Evolutionary conservation across 768 basidiomycete genomes (phyloP).

Genomic region (Naganishia antarctica): DNA sequence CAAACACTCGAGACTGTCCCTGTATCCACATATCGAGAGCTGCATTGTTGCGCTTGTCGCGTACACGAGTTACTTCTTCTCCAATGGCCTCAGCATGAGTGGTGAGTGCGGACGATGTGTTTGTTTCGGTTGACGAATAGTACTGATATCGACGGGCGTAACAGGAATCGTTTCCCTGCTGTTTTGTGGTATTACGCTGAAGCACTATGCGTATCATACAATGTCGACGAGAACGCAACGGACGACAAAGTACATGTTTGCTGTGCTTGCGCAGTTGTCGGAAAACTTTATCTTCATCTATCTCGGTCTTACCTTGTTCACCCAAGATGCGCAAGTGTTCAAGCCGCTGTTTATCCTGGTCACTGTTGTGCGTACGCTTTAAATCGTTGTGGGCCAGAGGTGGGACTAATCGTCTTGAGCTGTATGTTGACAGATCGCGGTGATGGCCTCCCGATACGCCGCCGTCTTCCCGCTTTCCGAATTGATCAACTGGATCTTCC

Average conservation of each 20-base stretch:
- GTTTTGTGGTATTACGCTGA: constrained; percentile 97
- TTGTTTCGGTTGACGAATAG: constrained; percentile 32
- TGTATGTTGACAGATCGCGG: constrained; percentile 71
- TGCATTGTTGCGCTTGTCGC: constrained; percentile 90
- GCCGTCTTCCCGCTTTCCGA: constrained; percentile 95
- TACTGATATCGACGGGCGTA: background rate
- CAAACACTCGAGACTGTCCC: constrained; percentile 82
- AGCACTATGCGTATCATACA: constrained; percentile 99
- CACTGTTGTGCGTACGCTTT: constrained; percentile 66
- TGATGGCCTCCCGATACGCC: constrained; percentile 88
- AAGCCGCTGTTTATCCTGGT: constrained; percentile 93
- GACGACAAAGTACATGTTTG: constrained; percentile 91
- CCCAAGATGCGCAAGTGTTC: constrained; percentile 78
- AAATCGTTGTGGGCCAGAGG: too few species aligned
- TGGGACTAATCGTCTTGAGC: too few species aligned
- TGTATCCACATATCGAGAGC: constrained; percentile 84
- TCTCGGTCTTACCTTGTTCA: constrained; percentile 94
- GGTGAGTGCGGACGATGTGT: constrained; percentile 45
- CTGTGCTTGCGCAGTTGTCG: constrained; percentile 83
- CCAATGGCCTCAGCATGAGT: constrained; percentile 82
- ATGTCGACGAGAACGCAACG: constrained; percentile 94
- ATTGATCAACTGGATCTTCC: constrained; percentile 86
- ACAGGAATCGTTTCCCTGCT: constrained; percentile 89
- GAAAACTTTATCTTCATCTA: constrained; percentile 99
- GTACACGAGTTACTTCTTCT: constrained; percentile 97